Conservation (phyloP, 495 filamentous ascomycete genomes). For the Hypoxylon subgilvum region DNA sequence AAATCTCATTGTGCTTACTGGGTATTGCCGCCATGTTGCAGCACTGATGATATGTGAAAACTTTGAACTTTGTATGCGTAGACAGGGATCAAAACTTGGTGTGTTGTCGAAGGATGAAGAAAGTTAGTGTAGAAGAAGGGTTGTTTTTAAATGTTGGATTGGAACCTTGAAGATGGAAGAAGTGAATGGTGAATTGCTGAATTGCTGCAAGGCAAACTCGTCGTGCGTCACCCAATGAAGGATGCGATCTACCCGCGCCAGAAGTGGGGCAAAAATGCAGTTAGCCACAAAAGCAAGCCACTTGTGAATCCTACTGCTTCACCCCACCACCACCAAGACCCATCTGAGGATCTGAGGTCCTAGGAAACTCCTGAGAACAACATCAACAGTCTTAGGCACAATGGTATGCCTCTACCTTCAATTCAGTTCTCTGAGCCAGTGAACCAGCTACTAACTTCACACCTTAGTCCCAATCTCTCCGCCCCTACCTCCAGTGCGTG, state of each 20-base stretch:
- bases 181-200: too few species aligned
- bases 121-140: background rate
- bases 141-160: background rate
- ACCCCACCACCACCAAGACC: too few species aligned
- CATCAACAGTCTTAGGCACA: too few species aligned
- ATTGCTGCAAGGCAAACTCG: slow-evolving; percentile 41
- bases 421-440: too few species aligned
- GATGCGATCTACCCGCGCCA: slow-evolving; percentile 28
- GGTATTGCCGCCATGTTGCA: slow-evolving; percentile 66
- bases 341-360: too few species aligned
- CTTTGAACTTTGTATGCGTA: too few species aligned
- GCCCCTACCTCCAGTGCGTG: slow-evolving; percentile 95
- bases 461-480: slow-evolving; percentile 92
- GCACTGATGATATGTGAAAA: background rate
- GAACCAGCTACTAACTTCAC: too few species aligned
- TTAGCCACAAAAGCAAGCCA: slow-evolving; percentile 14
- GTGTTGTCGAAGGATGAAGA: background rate
- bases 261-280: background rate
- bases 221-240: slow-evolving; percentile 41
- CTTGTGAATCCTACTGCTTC: too few species aligned
- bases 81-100: too few species aligned
- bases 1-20: slow-evolving; percentile 49
- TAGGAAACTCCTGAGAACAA: too few species aligned
- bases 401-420: too few species aligned
- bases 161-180: background rate